phyloP scores from a whole-genome alignment of 768 basidiomycete genomes.

The Leccinum variicolor region DNA sequence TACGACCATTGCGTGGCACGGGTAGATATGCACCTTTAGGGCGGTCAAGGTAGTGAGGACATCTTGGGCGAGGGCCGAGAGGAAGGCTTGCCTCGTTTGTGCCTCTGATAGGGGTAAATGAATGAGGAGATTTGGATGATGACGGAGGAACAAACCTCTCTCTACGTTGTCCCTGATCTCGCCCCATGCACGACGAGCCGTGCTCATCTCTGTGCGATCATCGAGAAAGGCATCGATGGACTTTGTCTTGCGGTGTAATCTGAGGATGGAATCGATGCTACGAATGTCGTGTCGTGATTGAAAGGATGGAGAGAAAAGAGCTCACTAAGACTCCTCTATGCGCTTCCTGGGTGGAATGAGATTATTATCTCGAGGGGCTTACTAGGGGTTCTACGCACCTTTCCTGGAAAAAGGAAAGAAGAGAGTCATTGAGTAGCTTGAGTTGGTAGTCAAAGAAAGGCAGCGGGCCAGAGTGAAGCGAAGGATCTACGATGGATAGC shows the following conservation, averaged over 20 bases:
- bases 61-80: constrained; percentile 64
- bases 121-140: background rate
- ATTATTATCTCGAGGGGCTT: constrained; percentile 18
- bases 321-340: constrained; percentile 85
- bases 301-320: background rate
- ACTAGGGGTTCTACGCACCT: constrained; percentile 44
- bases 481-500: constrained; percentile 26
- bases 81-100: constrained; percentile 77
- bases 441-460: constrained; percentile 73
- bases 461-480: constrained; percentile 47
- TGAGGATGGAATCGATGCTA: constrained; percentile 73
- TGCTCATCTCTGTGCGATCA: constrained; percentile 62
- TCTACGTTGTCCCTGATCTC: constrained; percentile 86
- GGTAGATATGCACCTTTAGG: constrained; percentile 51
- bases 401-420: constrained; percentile 83
- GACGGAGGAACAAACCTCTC: constrained; percentile 48
- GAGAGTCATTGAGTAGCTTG: constrained; percentile 63
- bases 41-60: constrained; percentile 66
- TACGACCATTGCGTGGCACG: background rate
- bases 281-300: constrained; percentile 5
- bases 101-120: constrained; percentile 52
- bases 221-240: constrained; percentile 70
- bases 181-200: constrained; percentile 71
- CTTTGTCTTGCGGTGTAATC: constrained; percentile 68
- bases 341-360: constrained; percentile 50